Base-by-base conservation (phyloP, 768 basidiomycete genomes). In the Mycena leptocephala region DNA sequence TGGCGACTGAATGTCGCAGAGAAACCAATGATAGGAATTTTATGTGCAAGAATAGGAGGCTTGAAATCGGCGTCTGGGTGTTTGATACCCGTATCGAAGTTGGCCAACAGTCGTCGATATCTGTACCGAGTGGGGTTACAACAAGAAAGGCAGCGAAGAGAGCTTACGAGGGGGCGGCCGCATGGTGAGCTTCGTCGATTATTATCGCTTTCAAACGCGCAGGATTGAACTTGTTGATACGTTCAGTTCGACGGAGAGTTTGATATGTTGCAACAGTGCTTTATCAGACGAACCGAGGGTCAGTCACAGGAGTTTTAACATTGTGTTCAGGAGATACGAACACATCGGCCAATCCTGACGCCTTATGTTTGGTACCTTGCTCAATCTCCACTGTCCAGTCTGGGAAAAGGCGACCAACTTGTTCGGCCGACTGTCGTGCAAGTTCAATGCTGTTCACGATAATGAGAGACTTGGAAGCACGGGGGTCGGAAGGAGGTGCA, bases 171-270 rank as follows among this genome's bases (percentile, higher is more conserved):
- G 94, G 93, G 11, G 97, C 95, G 46, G 96, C 97, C 33, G 97
- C 95, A 84, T 99, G 98, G 82, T 99, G 98, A 0, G 97, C 97
- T 85, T 98, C 97, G 80, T 98, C 97, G 4, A 98, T 88, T 56
- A 98, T 92, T 73, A 98, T 88, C 20, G 94, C 94, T 80, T 94
- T 96, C 76, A 96, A 84, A 58, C 76, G 80, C 13, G 83, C 80
- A 4, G 94, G 93, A 80, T 93, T 88, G 82, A 97, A 98, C 82
- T 97, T 98, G 8, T 87, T 87, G 69, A 97, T 81, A 24, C 96
- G 89, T 11, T 90, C 85, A 6, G 88, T 83, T 70, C 90, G 93
- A 39, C 93, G 87, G 14, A 97, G 87, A 0, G 95, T 98, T 83
- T 98, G 96, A 80, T 95, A 96, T 5, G 96, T 97, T 5, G 96